These are phyloP conservation scores for Limonomyces culmigenus DNA, from an alignment of 1,284 basidiomycete genomes.

Conservation along the genomic window DNA sequence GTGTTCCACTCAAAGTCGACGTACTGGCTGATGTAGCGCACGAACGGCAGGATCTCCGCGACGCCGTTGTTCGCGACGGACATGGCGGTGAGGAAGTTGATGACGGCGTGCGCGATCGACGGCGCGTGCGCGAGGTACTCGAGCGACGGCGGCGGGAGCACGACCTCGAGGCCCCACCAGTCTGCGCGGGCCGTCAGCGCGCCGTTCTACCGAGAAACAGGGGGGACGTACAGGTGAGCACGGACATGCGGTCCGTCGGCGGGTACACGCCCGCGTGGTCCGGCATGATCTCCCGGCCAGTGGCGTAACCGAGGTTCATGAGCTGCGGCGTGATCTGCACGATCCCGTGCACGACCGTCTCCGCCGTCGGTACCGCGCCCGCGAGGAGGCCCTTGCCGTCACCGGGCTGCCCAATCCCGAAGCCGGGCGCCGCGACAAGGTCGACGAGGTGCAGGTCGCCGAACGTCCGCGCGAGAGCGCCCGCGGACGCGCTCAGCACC, in stretches of 20 bases:
- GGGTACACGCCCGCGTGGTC: constrained; percentile 57
- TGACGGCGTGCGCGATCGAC: constrained; percentile 40
- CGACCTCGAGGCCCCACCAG: constrained; percentile 72
- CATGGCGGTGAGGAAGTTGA: constrained; percentile 58
- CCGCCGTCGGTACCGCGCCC: constrained; percentile 57
- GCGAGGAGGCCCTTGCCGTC: constrained; percentile 41
- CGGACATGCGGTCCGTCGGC: constrained; percentile 58
- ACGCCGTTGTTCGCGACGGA: constrained; percentile 52
- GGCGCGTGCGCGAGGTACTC: constrained; percentile 37
- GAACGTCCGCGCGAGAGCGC: constrained; percentile 30
- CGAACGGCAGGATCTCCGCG: constrained; percentile 60
- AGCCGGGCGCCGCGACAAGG: constrained; percentile 32
- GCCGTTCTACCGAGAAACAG: too few relatives aligned
- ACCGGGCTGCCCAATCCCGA: constrained; percentile 43
- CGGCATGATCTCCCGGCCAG: constrained; percentile 45
- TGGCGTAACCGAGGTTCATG: constrained; percentile 61
- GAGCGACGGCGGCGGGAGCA: constrained; percentile 52
- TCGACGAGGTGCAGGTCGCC: constrained; percentile 40
- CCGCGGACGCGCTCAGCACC: constrained; percentile 30
- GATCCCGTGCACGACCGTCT: constrained; percentile 49
- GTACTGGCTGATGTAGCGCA: constrained; percentile 63
- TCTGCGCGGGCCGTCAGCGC: constrained; percentile 32
- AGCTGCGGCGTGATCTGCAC: constrained; percentile 57
- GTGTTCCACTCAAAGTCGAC: constrained; percentile 52
- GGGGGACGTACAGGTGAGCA: constrained; percentile 48